Evolutionary conservation across 495 filamentous ascomycete species (phyloP).

Genomic region (Tuber magnatum): DNA sequence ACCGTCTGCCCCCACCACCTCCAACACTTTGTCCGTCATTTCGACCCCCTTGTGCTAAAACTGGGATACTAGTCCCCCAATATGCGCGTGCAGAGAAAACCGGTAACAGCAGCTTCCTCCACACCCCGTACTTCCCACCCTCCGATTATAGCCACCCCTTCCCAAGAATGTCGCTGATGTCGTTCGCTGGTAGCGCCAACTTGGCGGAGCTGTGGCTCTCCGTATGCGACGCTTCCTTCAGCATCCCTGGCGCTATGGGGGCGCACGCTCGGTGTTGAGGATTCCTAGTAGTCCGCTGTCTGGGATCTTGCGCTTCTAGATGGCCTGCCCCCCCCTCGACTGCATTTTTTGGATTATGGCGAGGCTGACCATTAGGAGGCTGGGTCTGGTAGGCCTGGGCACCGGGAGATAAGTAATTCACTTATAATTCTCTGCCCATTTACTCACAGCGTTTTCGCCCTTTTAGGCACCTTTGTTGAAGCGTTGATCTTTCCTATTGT

Average conservation of each 20-base stretch:
- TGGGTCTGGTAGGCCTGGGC: too few species aligned
- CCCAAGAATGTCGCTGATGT: slow-evolving; percentile 53
- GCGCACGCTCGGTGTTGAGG: slow-evolving; percentile 63
- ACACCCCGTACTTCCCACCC: slow-evolving; percentile 74
- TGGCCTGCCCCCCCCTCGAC: too few species aligned
- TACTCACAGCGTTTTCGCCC: too few species aligned
- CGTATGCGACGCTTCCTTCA: slow-evolving; percentile 56
- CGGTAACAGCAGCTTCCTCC: slow-evolving; percentile 73
- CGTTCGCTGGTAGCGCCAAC: slow-evolving; percentile 51
- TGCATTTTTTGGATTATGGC: slow-evolving; percentile 3
- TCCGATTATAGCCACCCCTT: slow-evolving; percentile 62
- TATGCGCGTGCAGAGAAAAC: slow-evolving; percentile 74
- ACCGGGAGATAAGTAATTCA: too few species aligned
- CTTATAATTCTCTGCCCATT: too few species aligned
- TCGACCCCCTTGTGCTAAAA: slow-evolving; percentile 65
- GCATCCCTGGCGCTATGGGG: slow-evolving; percentile 56
- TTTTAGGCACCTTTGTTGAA: too few species aligned
- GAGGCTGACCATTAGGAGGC: slow-evolving; percentile 26
- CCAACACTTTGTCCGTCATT: too few species aligned
- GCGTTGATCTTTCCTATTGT: too few species aligned
- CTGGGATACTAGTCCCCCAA: slow-evolving; percentile 76
- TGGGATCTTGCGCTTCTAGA: slow-evolving; percentile 54
- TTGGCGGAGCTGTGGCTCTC: slow-evolving; percentile 77
- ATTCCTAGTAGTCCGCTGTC: slow-evolving; percentile 75
- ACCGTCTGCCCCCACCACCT: slow-evolving; percentile 53